Percentiles rank a stretch among this genome's conserved stretches.
Evolutionary conservation across 805 yeast genomes (phyloP).

Genomic region (Wickerhamiella shivajii): DNA sequence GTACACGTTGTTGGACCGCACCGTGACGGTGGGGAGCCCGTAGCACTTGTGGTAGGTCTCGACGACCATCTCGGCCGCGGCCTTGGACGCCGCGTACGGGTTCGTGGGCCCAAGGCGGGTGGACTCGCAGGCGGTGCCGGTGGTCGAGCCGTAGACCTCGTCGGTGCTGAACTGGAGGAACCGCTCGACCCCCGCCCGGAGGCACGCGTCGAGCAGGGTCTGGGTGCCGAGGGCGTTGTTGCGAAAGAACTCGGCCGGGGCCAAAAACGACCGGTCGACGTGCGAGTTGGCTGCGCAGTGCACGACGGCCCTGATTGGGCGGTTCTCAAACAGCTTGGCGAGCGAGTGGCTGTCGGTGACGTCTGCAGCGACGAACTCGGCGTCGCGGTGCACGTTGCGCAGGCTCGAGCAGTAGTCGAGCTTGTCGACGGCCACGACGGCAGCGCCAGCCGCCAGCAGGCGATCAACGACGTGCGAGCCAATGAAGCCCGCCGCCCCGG

Average conservation of each 20-base stretch:
- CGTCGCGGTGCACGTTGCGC: slow-evolving; percentile 20
- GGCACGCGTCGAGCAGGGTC: slow-evolving; percentile 31
- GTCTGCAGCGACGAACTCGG: slow-evolving; percentile 26
- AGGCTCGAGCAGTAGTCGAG: slow-evolving; percentile 32
- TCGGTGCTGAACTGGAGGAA: slow-evolving; percentile 42
- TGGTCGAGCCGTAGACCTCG: slow-evolving; percentile 42
- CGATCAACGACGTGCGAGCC: slow-evolving; percentile 35
- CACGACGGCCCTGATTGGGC: slow-evolving; percentile 27
- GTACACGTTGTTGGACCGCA: slow-evolving; percentile 39
- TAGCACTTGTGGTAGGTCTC: slow-evolving; percentile 32
- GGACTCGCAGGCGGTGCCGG: slow-evolving; percentile 22
- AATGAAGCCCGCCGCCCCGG: slow-evolving; percentile 47
- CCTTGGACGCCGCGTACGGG: slow-evolving; percentile 45
- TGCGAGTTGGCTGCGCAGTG: slow-evolving; percentile 43
- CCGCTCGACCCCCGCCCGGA: slow-evolving; percentile 17
- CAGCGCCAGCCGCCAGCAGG: slow-evolving; percentile 23
- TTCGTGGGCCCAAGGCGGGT: slow-evolving; percentile 35
- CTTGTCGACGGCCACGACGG: slow-evolving; percentile 33
- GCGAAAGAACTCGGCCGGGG: slow-evolving; percentile 31
- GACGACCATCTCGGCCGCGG: slow-evolving; percentile 36
- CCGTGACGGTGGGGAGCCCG: slow-evolving; percentile 28
- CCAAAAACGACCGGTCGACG: slow-evolving; percentile 37
- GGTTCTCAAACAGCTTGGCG: slow-evolving; percentile 12
- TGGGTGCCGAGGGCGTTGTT: slow-evolving; percentile 37
- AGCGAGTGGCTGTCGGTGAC: slow-evolving; percentile 22